Evolutionary conservation across 257 asterid genomes (phyloP).

Genomic region (Scutellaria baicalensis): DNA sequence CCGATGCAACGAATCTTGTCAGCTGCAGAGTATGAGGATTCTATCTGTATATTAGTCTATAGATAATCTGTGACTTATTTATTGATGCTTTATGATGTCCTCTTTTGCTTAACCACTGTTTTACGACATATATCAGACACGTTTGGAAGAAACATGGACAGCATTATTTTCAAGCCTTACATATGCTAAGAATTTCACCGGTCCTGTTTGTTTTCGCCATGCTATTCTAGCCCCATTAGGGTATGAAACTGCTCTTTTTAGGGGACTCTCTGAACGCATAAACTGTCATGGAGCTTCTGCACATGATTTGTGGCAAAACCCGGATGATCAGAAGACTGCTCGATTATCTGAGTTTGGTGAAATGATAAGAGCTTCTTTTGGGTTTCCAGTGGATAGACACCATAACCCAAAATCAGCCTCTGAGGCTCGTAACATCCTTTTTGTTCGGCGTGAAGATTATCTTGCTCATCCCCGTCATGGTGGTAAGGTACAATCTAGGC

Average conservation of each 20-base stretch:
- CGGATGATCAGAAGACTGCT: slow-evolving; percentile 59
- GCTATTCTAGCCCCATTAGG: slow-evolving; percentile 88
- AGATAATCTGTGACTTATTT: not conserved
- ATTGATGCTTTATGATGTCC: not conserved
- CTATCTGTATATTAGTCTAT: not conserved
- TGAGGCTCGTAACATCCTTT: slow-evolving; percentile 54
- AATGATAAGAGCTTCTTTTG: slow-evolving; percentile 87
- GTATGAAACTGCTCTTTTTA: slow-evolving; percentile 83
- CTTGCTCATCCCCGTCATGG: slow-evolving; percentile 92
- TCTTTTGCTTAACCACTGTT: not conserved
- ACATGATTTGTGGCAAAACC: slow-evolving; percentile 59
- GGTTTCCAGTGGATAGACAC: slow-evolving; percentile 52
- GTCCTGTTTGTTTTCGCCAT: slow-evolving; percentile 80
- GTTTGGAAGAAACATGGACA: slow-evolving; percentile 87
- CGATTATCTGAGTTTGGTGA: slow-evolving; percentile 93
- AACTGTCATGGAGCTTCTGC: slow-evolving; percentile 71
- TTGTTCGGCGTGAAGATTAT: slow-evolving; percentile 91
- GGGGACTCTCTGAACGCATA: slow-evolving; percentile 61
- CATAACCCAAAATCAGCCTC: slow-evolving; percentile 25
- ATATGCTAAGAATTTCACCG: slow-evolving; percentile 69
- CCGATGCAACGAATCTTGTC: not conserved
- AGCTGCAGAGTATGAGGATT: not conserved
- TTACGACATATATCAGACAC: slow-evolving; percentile 44
- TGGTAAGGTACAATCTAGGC: slow-evolving; percentile 82
- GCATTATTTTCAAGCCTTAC: slow-evolving; percentile 76